Percentiles rank a stretch among this genome's conserved stretches.
phyloP scores from a whole-genome alignment of 345 rosid species.

The Hibiscus trionum region DNA sequence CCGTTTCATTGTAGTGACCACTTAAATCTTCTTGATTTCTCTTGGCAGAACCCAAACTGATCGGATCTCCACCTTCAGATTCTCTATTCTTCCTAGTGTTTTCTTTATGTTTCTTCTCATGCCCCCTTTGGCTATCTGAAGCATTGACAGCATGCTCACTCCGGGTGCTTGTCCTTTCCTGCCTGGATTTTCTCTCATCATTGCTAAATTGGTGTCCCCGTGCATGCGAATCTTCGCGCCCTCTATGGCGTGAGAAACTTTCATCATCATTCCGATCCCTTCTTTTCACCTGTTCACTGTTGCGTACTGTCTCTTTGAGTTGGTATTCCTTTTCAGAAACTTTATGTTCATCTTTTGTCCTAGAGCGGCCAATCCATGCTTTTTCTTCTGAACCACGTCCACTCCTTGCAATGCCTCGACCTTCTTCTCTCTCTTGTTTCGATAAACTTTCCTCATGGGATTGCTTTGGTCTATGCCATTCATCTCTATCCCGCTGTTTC shows the following conservation, averaged over 20 bases:
- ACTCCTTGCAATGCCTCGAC: conserved; percentile 41
- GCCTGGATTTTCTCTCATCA: conserved; percentile 69
- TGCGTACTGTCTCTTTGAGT: conserved; percentile 50
- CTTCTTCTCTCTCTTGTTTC: conserved; percentile 69
- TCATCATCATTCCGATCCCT: conserved; percentile 64
- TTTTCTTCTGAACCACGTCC: conserved; percentile 72
- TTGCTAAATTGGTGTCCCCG: conserved; percentile 40
- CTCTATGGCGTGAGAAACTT: conserved; percentile 45
- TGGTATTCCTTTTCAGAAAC: conserved; percentile 60
- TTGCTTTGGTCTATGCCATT: conserved; percentile 43
- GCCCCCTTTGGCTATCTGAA: conserved; percentile 53
- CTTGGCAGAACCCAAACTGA: conserved; percentile 36
- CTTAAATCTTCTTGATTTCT: conserved; percentile 63
- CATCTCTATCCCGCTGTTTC: conserved; percentile 68
- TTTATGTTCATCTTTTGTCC: conserved; percentile 59
- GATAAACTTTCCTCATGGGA: conserved; percentile 49
- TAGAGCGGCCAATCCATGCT: conserved; percentile 42
- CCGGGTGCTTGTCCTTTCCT: conserved; percentile 52
- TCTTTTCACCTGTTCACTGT: conserved; percentile 59
- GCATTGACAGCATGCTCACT: conserved; percentile 41
- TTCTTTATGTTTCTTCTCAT: conserved; percentile 65
- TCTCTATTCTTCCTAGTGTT: conserved; percentile 57
- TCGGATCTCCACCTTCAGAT: conserved; percentile 47
- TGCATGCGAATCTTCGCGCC: conserved; percentile 51
- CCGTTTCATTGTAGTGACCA: conserved; percentile 57